These are phyloP conservation scores for peach (Prunus persica) DNA, from an alignment of 306 rosid species.

Conservation along the genomic window DNA sequence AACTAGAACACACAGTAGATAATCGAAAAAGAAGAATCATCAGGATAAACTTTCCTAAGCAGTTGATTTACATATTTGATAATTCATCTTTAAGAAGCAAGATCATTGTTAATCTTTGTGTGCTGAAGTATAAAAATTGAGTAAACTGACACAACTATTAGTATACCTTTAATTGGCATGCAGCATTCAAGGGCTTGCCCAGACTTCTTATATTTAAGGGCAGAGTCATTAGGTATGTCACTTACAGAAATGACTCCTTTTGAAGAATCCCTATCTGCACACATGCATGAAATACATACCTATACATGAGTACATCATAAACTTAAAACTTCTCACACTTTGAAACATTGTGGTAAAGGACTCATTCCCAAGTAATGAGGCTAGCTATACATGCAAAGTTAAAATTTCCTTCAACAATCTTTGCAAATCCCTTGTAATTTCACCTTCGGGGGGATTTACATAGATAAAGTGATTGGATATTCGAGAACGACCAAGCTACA, in stretches of 20 bases:
- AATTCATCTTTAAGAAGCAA: not conserved
- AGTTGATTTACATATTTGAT: conserved; percentile 8
- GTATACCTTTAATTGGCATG: conserved; percentile 36
- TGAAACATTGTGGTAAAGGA: not conserved
- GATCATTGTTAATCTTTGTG: not conserved
- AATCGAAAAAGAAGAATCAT: conserved; percentile 12
- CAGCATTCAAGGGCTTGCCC: conserved; percentile 34
- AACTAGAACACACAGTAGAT: conserved; percentile 15
- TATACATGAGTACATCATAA: conserved; percentile 9
- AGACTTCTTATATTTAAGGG: conserved; percentile 25
- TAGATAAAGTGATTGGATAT: not conserved
- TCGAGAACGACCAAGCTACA: not conserved
- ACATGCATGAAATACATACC: conserved; percentile 17
- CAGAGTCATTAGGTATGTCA: conserved; percentile 16
- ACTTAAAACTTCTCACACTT: conserved; percentile 3
- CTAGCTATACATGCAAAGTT: not conserved
- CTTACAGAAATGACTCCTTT: conserved; percentile 33
- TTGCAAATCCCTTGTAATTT: not conserved
- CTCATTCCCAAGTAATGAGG: not conserved
- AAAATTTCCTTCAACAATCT: not conserved
- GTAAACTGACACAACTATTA: not conserved
- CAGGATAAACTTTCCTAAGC: conserved; percentile 20
- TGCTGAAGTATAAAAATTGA: not conserved
- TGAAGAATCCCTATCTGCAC: conserved; percentile 38
- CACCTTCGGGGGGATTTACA: not conserved